Percentiles rank a stretch among this genome's conserved stretches.
Conservation (phyloP, 2,329 filamentous ascomycete species). For the Karstenula rhodostoma region DNA sequence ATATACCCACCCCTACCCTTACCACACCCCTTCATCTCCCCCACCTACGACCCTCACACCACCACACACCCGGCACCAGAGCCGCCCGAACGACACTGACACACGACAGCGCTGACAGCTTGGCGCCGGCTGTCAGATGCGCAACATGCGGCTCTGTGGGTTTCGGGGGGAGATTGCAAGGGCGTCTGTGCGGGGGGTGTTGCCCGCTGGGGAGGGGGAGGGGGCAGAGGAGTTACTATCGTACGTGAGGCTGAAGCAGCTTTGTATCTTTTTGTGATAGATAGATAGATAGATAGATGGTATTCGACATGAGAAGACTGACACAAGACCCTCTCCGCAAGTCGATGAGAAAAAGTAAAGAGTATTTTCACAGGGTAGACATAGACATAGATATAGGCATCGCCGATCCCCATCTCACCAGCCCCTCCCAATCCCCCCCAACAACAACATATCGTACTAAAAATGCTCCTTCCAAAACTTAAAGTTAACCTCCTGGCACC, state of each 20-base stretch:
- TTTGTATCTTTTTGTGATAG: too few species aligned
- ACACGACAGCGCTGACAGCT: not conserved
- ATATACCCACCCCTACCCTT: too few species aligned
- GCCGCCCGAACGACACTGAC: not conserved
- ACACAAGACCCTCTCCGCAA: not conserved
- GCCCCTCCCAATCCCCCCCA: not conserved
- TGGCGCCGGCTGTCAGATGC: not conserved
- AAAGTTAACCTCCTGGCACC: conserved; percentile 83
- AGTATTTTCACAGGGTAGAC: conserved; percentile 7
- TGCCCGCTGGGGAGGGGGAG: not conserved
- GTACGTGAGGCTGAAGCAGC: not conserved
- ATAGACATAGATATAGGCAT: not conserved
- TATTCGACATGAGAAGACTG: not conserved
- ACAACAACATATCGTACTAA: conserved; percentile 35
- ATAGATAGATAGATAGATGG: too few species aligned
- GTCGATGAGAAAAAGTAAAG: not conserved
- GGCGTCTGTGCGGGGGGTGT: not conserved
- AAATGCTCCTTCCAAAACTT: conserved; percentile 99
- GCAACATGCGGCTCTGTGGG: not conserved
- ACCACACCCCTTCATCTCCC: too few species aligned
- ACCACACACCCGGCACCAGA: not conserved
- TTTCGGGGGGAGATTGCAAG: not conserved
- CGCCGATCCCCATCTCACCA: not conserved
- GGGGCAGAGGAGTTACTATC: not conserved
- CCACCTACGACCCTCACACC: not conserved